These are phyloP conservation scores for Aureobasidium sp. DNA, from an alignment of 2,329 filamentous ascomycete genomes.

Conservation along the genomic window DNA sequence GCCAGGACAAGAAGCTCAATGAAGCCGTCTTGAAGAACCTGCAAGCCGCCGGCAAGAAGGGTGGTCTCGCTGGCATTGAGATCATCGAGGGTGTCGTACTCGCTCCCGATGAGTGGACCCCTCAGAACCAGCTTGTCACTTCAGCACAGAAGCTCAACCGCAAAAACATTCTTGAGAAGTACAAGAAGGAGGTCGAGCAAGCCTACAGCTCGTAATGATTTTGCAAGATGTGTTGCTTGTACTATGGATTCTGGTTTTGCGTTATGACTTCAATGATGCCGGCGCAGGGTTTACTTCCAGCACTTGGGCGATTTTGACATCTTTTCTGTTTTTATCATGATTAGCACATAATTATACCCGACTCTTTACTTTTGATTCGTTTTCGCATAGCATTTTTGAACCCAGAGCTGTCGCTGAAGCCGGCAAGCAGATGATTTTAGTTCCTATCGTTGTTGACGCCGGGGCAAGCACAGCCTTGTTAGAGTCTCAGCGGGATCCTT, in stretches of 20 bases:
- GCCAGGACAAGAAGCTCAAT: slow-evolving; percentile 60
- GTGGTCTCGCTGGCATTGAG: slow-evolving; percentile 64
- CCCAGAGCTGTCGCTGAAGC: no score
- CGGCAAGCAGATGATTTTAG: no score
- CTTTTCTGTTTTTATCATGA: slow-evolving; percentile 8
- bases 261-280: slow-evolving; percentile 8
- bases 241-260: background rate
- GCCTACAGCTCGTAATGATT: slow-evolving; percentile 31
- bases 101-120: slow-evolving; percentile 82
- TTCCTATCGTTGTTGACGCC: no score
- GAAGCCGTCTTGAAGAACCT: slow-evolving; percentile 63
- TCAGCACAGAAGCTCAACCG: slow-evolving; percentile 49
- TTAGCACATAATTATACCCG: slow-evolving; percentile 17
- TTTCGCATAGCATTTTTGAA: background rate
- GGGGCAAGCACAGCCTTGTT: no score
- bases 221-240: background rate
- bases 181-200: slow-evolving; percentile 44
- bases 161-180: slow-evolving; percentile 43
- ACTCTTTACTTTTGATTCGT: background rate
- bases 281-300: slow-evolving; percentile 3
- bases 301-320: slow-evolving; percentile 10
- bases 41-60: slow-evolving; percentile 55
- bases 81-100: slow-evolving; percentile 69
- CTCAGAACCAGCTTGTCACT: slow-evolving; percentile 57
- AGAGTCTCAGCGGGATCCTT: no score